phyloP scores from a whole-genome alignment of 495 filamentous ascomycete species.

The Tuber magnatum region DNA sequence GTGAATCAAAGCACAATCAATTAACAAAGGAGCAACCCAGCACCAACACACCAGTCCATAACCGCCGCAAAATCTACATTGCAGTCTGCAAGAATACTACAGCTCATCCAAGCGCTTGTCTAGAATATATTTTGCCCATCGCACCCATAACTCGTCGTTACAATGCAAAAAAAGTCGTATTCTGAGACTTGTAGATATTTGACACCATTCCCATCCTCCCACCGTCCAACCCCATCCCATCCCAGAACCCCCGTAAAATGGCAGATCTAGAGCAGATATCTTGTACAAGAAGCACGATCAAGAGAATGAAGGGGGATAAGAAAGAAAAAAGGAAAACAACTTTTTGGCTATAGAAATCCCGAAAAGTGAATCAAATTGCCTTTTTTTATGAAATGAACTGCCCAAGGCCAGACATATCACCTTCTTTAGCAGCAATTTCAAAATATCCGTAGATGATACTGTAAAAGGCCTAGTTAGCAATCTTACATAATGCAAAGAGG shows the following conservation, averaged over 20 bases:
- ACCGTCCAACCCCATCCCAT: background rate
- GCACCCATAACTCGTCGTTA: background rate
- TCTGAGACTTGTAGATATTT: constrained; percentile 1
- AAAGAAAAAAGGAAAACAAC: background rate
- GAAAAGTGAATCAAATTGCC: background rate
- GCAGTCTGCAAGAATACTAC: background rate
- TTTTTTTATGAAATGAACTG: constrained; percentile 37
- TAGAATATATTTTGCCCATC: background rate
- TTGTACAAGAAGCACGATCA: background rate
- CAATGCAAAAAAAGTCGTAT: background rate
- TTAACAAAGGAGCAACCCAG: background rate
- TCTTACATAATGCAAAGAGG: background rate
- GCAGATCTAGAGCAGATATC: constrained; percentile 2
- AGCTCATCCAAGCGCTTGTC: background rate
- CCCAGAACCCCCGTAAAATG: constrained; percentile 4
- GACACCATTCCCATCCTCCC: background rate
- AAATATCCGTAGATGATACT: constrained; percentile 99
- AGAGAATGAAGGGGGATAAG: background rate
- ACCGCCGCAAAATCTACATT: background rate
- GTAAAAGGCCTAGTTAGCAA: constrained; percentile 16
- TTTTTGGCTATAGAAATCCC: background rate
- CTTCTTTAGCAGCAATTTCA: constrained; percentile 97
- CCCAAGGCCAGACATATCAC: constrained; percentile 66
- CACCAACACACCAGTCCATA: background rate
- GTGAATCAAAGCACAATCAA: background rate